phyloP scores from a whole-genome alignment of 2,329 filamentous ascomycete species.

The Zymoseptoria pseudotritici region DNA sequence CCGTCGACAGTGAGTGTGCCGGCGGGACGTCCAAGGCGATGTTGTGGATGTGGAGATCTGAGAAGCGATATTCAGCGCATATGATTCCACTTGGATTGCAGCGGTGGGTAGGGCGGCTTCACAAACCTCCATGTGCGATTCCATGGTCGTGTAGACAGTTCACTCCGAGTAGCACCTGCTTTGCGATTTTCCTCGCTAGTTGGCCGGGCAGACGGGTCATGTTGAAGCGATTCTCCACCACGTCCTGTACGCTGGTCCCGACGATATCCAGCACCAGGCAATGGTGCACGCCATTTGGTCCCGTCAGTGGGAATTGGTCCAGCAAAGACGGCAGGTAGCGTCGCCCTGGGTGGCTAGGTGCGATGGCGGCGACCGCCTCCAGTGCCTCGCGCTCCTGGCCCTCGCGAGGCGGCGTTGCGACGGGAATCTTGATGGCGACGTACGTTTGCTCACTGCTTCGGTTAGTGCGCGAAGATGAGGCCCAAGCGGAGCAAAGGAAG shows the following conservation, averaged over 20 bases:
- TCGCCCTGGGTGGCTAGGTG: slow-evolving; percentile 24
- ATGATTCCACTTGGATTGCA: not conserved
- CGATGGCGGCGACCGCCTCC: slow-evolving; percentile 20
- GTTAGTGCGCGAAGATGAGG: slow-evolving; percentile 31
- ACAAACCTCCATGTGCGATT: slow-evolving; percentile 1
- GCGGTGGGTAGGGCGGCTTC: slow-evolving; percentile 12
- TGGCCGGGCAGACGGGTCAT: not conserved
- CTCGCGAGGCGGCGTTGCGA: slow-evolving; percentile 21
- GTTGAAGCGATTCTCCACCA: not conserved
- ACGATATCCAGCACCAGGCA: slow-evolving; percentile 2
- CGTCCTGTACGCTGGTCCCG: not conserved
- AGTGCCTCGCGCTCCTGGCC: slow-evolving; percentile 29
- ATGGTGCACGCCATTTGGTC: slow-evolving; percentile 4
- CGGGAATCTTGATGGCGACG: slow-evolving; percentile 16
- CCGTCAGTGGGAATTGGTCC: slow-evolving; percentile 1
- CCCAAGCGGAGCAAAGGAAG: not conserved
- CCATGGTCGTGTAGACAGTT: slow-evolving; percentile 1
- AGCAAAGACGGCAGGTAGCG: slow-evolving; percentile 24
- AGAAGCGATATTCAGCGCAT: not conserved
- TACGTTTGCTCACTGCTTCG: slow-evolving; percentile 18
- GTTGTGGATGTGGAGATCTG: not conserved
- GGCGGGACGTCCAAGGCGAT: slow-evolving; percentile 14
- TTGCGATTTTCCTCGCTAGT: not conserved
- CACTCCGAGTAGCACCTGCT: slow-evolving; percentile 2
- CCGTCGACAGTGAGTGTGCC: slow-evolving; percentile 13